Base-by-base conservation (phyloP, 371 early-diverging fungal genomes). In the Conidiobolus incongruus region DNA sequence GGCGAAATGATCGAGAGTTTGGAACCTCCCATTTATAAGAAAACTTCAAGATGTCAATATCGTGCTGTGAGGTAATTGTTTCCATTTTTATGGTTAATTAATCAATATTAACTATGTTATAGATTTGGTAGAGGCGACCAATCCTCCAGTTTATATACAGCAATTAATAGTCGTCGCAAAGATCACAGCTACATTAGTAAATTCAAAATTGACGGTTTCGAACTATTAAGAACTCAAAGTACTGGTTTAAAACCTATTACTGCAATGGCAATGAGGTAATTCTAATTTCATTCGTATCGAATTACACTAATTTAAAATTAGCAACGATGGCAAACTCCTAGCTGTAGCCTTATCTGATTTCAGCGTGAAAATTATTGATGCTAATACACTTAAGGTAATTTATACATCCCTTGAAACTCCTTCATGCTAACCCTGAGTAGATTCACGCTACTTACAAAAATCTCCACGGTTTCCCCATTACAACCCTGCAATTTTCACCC, bases 391-490 rank as follows among this genome's bases (percentile, higher is more conserved):
- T 4, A 31, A 19, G 15, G 44, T 44, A 44, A 32, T n/a, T 19
- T 12, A 21, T 11, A 8, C 16, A 28, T 28, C 2, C 15, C 32
- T n/a, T n/a, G n/a, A n/a, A 29, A 30, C 41, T 28, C 16, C 6
- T 41, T 41, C n/a, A n/a, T 29, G 21, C 30, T 29, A 4, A 17
- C 8, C n/a, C n/a, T n/a, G 12, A 28, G 10, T 41, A 41, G 41
- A 20, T 30, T 13, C 29, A 28, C 29, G 31, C 12, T 6, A 41
- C 29, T 5, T 41, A 28, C 8, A 24, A n/a, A 12, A 15, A 24
- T 17, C 29, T 29, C 26, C 45, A 45, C 24, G 36, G 24, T 26
- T 45, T 45, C 24, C 15, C 45, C 3, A 28, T 45, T 21, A 45
- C 45, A 6, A 13, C 35, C n/a, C 20, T 45, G 11, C 10, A 19